A percentile compares a stretch with the other conserved stretches of the same genome.
Conservation (phyloP, 2,329 filamentous ascomycete genomes). For the Pseudomassariella vexata region DNA sequence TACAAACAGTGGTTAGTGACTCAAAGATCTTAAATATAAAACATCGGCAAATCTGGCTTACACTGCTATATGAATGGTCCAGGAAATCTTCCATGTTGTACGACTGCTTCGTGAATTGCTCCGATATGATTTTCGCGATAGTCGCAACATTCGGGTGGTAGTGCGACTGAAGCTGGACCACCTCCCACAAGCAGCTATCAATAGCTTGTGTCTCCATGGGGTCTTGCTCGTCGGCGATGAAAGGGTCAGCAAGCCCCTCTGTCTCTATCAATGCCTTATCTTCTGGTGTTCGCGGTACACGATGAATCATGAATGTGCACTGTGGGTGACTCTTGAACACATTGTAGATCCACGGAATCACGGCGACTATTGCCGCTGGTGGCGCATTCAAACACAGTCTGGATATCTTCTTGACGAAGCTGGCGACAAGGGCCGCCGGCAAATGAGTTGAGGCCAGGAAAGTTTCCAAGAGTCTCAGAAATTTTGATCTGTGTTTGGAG, state of each 20-base stretch:
- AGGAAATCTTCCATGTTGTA: conserved; percentile 98
- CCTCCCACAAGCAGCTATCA: conserved; percentile 91
- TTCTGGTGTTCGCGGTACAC: conserved; percentile 56
- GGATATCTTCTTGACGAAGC: conserved; percentile 91
- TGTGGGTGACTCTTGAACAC: conserved; percentile 82
- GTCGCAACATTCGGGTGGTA: conserved; percentile 97
- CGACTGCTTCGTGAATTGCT: conserved; percentile 93
- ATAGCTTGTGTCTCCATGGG: conserved; percentile 83
- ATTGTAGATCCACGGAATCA: conserved; percentile 94
- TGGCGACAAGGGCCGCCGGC: conserved; percentile 83
- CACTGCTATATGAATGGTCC: conserved; percentile 83
- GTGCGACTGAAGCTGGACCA: conserved; percentile 84
- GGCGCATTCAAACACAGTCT: conserved; percentile 82
- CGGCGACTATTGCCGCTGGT: conserved; percentile 79
- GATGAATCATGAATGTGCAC: conserved; percentile 95
- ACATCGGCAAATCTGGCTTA: conserved; percentile 35
- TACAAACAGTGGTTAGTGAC: conserved; percentile 32
- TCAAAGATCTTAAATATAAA: conserved; percentile 2
- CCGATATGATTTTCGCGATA: conserved; percentile 85
- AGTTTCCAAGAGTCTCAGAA: conserved; percentile 86
- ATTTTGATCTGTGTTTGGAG: conserved; percentile 87
- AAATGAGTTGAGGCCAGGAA: conserved; percentile 91
- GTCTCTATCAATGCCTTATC: conserved; percentile 54
- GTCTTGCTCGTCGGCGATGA: conserved; percentile 67
- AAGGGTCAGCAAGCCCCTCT: conserved; percentile 64